A percentile compares a stretch with the other conserved stretches of the same genome.
Conservation (phyloP, 1,284 basidiomycete species). For the Anthracocystis panici-leucophaei region DNA sequence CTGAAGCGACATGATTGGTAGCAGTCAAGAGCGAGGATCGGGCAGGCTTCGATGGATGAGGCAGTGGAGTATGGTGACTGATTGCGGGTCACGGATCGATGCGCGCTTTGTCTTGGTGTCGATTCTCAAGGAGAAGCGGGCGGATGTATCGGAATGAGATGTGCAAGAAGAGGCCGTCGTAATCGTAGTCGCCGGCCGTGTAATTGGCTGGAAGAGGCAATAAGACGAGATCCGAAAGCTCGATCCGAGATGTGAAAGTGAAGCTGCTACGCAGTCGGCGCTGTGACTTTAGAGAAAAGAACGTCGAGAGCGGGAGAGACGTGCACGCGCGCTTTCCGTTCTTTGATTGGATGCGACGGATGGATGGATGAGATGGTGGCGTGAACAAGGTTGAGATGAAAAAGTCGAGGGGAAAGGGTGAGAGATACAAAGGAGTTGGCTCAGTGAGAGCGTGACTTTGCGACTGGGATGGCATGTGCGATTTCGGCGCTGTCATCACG, state of each 20-base stretch:
- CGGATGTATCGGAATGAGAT: conserved; percentile 3
- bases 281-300: not conserved
- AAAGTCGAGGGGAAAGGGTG: not conserved
- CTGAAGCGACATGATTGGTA: conserved; percentile 60
- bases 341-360: not conserved
- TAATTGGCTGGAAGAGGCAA: not conserved
- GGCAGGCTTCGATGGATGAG: not conserved
- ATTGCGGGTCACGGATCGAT: not conserved
- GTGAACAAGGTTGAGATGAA: conserved; percentile 6
- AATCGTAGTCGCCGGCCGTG: not conserved
- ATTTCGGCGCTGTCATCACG: conserved; percentile 1
- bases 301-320: not conserved
- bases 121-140: not conserved
- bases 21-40: not conserved
- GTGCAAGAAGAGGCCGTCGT: not conserved
- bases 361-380: not conserved
- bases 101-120: not conserved
- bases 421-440: not conserved
- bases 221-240: not conserved
- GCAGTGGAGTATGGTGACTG: not conserved
- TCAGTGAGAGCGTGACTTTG: conserved; percentile 3
- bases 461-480: conserved; percentile 5
- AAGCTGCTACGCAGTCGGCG: not conserved
- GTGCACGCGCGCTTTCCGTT: not conserved
- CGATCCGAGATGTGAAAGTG: not conserved